phyloP scores from a whole-genome alignment of 345 rosid genomes.

The Garcia nutans region DNA sequence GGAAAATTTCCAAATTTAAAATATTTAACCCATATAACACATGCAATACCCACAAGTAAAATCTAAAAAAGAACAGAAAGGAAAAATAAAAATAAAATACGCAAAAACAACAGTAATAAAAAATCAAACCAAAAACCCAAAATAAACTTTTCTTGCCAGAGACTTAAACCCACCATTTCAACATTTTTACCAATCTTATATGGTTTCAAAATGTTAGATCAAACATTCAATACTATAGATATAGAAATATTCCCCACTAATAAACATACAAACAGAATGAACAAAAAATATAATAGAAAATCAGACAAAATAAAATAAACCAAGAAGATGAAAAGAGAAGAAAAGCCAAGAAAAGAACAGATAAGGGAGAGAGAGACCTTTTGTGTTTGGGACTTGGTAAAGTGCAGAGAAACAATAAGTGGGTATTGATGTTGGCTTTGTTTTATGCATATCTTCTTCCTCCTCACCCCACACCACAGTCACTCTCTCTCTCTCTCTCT shows the following conservation, averaged over 20 bases:
- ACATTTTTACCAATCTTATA: constrained; percentile 13
- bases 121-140: background rate
- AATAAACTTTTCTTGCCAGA: background rate
- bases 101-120: background rate
- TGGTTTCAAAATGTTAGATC: constrained; percentile 13
- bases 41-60: constrained; percentile 30
- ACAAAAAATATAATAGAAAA: background rate
- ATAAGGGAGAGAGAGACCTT: constrained; percentile 16
- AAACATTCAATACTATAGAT: constrained; percentile 7
- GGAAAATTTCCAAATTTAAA: background rate
- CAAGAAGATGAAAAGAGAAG: background rate
- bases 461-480: background rate
- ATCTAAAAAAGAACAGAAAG: constrained; percentile 2
- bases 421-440: constrained; percentile 20
- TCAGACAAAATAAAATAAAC: background rate
- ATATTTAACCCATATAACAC: constrained; percentile 10
- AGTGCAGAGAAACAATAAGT: constrained; percentile 15
- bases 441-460: constrained; percentile 23
- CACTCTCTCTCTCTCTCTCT: background rate
- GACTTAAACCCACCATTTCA: constrained; percentile 6
- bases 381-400: constrained; percentile 11
- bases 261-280: background rate
- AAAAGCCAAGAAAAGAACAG: background rate
- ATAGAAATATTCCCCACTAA: background rate
- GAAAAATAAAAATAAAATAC: background rate